Percentiles rank a stretch among this genome's conserved stretches.
Conservation (phyloP, 495 filamentous ascomycete species). For the Wilcoxina mikolae region DNA sequence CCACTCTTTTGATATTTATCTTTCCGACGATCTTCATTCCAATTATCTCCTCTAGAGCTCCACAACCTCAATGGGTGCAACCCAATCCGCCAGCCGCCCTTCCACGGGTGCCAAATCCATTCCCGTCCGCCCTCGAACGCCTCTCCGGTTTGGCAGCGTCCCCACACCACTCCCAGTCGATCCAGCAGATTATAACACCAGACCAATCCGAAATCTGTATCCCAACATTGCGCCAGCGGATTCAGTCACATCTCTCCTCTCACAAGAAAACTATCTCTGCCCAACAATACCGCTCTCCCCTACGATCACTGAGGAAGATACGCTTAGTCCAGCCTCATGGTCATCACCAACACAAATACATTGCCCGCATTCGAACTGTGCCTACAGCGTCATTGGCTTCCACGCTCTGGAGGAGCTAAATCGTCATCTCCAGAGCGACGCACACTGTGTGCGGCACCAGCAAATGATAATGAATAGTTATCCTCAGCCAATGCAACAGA, state of each 20-base stretch:
- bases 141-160: slow-evolving; percentile 11
- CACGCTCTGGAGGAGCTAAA: slow-evolving; percentile 10
- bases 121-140: slow-evolving; percentile 11
- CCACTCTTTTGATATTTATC: no score
- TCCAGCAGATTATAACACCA: slow-evolving; percentile 2
- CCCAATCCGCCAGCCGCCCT: slow-evolving; percentile 8
- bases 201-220: background rate
- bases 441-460: slow-evolving; percentile 10
- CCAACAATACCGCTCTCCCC: background rate
- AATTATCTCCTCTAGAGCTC: no score
- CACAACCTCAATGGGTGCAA: slow-evolving; percentile 12
- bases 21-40: background rate
- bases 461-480: slow-evolving; percentile 6
- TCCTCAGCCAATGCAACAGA: slow-evolving; percentile 7
- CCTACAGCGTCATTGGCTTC: slow-evolving; percentile 15
- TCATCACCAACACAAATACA: slow-evolving; percentile 8
- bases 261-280: slow-evolving; percentile 14
- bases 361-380: slow-evolving; percentile 14
- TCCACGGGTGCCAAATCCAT: background rate
- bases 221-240: background rate
- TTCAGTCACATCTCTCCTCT: slow-evolving; percentile 10
- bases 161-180: slow-evolving; percentile 5
- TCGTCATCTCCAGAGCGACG: slow-evolving; percentile 4
- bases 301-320: slow-evolving; percentile 2
- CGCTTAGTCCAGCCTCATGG: slow-evolving; percentile 6